phyloP scores from a whole-genome alignment of 2,329 filamentous ascomycete genomes.

The Malbranchea cinnamomea region DNA sequence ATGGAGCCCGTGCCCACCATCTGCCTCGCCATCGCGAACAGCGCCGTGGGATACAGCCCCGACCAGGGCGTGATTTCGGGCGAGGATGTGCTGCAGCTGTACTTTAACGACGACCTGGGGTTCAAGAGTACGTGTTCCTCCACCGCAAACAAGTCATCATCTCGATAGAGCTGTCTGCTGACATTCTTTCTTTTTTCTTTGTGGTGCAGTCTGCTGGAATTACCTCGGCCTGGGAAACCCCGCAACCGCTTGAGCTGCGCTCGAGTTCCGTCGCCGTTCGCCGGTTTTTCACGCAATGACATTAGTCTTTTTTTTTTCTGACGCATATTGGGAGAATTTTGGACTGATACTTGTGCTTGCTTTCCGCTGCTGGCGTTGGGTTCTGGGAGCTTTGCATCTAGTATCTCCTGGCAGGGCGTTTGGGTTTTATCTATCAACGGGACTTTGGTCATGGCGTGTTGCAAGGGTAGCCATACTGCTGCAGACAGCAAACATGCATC shows the following conservation, averaged over 20 bases:
- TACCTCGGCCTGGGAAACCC: conserved; percentile 8
- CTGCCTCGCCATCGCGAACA: conserved; percentile 52
- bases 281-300: too few species aligned
- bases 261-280: not conserved
- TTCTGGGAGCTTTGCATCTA: too few species aligned
- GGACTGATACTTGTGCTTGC: too few species aligned
- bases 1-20: conserved; percentile 47
- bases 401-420: too few species aligned
- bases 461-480: too few species aligned
- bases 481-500: too few species aligned
- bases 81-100: conserved; percentile 44
- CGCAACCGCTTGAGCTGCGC: not conserved
- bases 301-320: not conserved
- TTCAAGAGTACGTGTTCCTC: conserved; percentile 26
- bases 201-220: conserved; percentile 19
- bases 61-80: conserved; percentile 42
- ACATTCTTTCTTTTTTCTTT: not conserved
- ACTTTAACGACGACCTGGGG: conserved; percentile 52
- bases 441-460: too few species aligned
- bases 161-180: not conserved
- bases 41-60: conserved; percentile 46
- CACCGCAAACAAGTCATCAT: not conserved
- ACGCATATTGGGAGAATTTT: not conserved
- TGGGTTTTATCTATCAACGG: too few species aligned
- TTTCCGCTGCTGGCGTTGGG: too few species aligned